phyloP scores from a whole-genome alignment of 768 basidiomycete species.

The Boletus sp. region DNA sequence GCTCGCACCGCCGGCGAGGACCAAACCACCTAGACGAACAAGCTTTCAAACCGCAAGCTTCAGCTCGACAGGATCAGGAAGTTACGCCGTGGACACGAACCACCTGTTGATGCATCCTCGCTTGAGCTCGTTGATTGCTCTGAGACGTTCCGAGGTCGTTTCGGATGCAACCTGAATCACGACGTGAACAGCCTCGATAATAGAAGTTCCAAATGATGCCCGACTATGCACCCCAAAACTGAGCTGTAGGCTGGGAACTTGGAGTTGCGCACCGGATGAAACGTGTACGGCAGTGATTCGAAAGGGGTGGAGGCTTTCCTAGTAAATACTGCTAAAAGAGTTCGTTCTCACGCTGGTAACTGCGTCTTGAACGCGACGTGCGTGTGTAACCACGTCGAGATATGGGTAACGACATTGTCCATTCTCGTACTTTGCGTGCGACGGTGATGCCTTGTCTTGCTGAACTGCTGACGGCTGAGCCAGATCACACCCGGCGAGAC shows the following conservation, averaged over 20 bases:
- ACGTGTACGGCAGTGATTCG: conserved; percentile 5
- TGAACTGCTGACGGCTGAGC: neutral
- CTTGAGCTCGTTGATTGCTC: neutral
- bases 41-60: conserved; percentile 9
- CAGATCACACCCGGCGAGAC: conserved; percentile 10
- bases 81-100: conserved; percentile 7
- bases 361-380: neutral
- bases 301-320: neutral
- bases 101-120: conserved; percentile 16
- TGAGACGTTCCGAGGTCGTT: neutral
- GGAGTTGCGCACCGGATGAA: neutral
- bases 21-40: conserved; percentile 26
- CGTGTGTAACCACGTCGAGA: neutral
- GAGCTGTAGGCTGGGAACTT: conserved; percentile 15
- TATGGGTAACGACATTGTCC: conserved; percentile 2
- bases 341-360: conserved; percentile 12
- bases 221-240: conserved; percentile 7
- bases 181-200: neutral
- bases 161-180: neutral
- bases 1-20: conserved; percentile 27
- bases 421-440: neutral
- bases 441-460: neutral
- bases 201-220: conserved; percentile 1
- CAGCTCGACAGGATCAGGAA: neutral
- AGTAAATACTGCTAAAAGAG: neutral